These are phyloP conservation scores for Rhizopogon hawkerae DNA, from an alignment of 1,284 basidiomycete genomes.

Conservation along the genomic window DNA sequence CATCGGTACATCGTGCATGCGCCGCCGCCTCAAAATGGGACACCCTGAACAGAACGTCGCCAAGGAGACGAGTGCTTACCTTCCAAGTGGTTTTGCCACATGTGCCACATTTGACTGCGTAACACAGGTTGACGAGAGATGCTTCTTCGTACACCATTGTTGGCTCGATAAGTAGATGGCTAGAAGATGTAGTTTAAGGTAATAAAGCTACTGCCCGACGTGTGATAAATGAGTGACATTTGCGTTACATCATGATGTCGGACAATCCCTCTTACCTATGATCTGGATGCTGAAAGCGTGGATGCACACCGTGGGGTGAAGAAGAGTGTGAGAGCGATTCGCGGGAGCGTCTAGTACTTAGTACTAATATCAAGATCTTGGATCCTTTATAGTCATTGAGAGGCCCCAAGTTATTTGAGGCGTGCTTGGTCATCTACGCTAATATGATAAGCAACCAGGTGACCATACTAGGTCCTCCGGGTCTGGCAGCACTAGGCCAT, in stretches of 20 bases:
- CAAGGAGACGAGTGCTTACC: slow-evolving; percentile 37
- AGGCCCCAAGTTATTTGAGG: not conserved
- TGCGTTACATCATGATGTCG: slow-evolving; percentile 7
- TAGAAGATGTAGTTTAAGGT: slow-evolving; percentile 25
- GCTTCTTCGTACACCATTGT: slow-evolving; percentile 17
- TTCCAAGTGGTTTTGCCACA: slow-evolving; percentile 71
- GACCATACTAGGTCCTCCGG: too few species aligned
- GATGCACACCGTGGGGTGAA: not conserved
- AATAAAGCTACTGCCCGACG: slow-evolving; percentile 22
- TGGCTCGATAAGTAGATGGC: slow-evolving; percentile 7
- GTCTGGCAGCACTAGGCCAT: too few species aligned
- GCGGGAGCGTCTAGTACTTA: not conserved
- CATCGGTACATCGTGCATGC: slow-evolving; percentile 12
- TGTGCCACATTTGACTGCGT: slow-evolving; percentile 45
- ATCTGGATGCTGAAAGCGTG: not conserved
- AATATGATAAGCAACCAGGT: not conserved
- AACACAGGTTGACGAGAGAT: slow-evolving; percentile 47
- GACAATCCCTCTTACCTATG: not conserved
- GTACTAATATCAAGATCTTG: not conserved
- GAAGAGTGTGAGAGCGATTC: slow-evolving; percentile 3
- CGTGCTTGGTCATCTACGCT: not conserved
- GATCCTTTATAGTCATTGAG: not conserved
- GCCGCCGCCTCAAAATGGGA: slow-evolving; percentile 6
- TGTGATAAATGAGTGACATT: slow-evolving; percentile 15
- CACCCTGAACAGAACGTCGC: slow-evolving; percentile 12